Evolutionary conservation across 345 rosid genomes (phyloP).

Genomic region (Euphorbia tirucalli): DNA sequence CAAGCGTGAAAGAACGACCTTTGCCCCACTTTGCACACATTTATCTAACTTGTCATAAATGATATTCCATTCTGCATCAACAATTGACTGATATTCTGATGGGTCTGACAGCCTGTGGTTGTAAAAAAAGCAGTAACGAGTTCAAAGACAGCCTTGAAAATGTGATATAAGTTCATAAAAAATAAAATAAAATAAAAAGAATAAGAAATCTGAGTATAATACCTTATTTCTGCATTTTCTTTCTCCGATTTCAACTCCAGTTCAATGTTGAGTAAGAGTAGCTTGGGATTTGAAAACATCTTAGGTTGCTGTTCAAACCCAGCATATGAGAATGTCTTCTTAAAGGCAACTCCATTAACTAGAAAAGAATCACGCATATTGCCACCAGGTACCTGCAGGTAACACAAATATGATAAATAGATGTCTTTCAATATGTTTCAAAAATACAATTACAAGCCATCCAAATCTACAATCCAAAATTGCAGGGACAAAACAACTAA

Average conservation of each 20-base stretch:
- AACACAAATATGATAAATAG: conserved; percentile 14
- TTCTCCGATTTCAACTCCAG: conserved; percentile 97
- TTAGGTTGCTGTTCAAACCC: conserved; percentile 99
- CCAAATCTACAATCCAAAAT: not conserved
- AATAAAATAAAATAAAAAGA: not conserved
- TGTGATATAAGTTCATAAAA: not conserved
- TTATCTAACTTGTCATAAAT: conserved; percentile 97
- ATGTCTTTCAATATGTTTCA: not conserved
- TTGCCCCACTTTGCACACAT: conserved; percentile 90
- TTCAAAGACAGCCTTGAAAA: conserved; percentile 16
- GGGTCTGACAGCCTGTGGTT: conserved; percentile 86
- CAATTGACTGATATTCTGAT: conserved; percentile 93
- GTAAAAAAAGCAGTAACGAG: conserved; percentile 10
- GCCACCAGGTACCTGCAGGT: conserved; percentile 88
- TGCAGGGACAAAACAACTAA: not conserved
- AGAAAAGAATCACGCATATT: conserved; percentile 94
- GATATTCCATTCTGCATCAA: conserved; percentile 99
- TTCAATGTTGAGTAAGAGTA: conserved; percentile 84
- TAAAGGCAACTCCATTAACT: conserved; percentile 96
- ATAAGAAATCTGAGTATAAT: not conserved
- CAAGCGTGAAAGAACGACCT: conserved; percentile 92
- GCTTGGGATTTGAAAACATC: conserved; percentile 75
- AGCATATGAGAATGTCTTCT: conserved; percentile 97
- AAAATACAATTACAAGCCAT: not conserved
- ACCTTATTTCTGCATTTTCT: conserved; percentile 99